These are phyloP conservation scores for Fragaria iinumae DNA, from an alignment of 306 rosid species.

Conservation along the genomic window DNA sequence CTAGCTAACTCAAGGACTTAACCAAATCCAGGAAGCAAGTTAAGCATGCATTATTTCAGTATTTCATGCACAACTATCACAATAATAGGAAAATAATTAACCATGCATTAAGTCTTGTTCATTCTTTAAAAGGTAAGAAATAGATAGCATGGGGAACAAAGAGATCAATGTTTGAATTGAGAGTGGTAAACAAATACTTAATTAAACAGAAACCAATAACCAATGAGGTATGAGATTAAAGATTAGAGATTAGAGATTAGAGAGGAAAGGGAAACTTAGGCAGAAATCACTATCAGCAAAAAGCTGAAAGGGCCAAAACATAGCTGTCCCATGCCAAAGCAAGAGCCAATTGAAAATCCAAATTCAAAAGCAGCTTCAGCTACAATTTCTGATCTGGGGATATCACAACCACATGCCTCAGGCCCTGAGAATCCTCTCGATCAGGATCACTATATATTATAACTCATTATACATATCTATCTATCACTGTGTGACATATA, in stretches of 20 bases:
- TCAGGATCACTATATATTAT: background rate
- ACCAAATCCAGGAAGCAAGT: background rate
- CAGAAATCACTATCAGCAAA: slow-evolving; percentile 34
- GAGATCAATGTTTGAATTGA: background rate
- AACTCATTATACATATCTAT: background rate
- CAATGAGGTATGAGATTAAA: background rate
- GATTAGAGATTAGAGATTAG: background rate
- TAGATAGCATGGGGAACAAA: background rate
- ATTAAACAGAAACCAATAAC: background rate
- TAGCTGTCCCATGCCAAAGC: slow-evolving; percentile 7
- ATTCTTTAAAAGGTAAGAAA: slow-evolving; percentile 9
- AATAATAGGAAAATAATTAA: background rate
- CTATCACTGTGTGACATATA: background rate
- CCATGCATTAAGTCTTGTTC: background rate
- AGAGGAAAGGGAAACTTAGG: slow-evolving; percentile 29
- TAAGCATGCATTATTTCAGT: background rate
- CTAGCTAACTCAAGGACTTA: background rate
- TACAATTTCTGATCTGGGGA: slow-evolving; percentile 25
- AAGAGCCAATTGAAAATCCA: slow-evolving; percentile 5
- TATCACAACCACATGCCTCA: slow-evolving; percentile 33
- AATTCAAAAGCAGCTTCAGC: background rate
- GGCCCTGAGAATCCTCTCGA: background rate
- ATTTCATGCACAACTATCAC: background rate
- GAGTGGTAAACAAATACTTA: background rate
- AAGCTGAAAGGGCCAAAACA: slow-evolving; percentile 20